Base-by-base conservation (phyloP, 306 rosid genomes). In the Corylus americana region DNA sequence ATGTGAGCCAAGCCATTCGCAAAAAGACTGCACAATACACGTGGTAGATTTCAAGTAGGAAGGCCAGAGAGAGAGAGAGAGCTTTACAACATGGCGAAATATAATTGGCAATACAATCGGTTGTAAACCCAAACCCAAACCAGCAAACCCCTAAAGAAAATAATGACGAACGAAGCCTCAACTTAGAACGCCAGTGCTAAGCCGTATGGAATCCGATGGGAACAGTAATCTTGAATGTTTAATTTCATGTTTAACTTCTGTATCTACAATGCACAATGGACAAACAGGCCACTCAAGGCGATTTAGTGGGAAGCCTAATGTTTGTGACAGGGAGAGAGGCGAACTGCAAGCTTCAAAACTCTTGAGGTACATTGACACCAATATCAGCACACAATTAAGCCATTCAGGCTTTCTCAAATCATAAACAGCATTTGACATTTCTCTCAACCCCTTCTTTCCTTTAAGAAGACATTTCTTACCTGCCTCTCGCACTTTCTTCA, bases 251-350 rank as follows among this genome's bases (percentile, higher is more conserved):
- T 82, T 74, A 51, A 53, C 74, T 78, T 80, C 29, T 39, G 71
- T 85, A 89, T 90, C 93, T 89, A 92, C 93, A 89, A 78, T 82
- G 82, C 93, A 84, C 91, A 84, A 76, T 35, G 64, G 79, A 74
- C 82, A 80, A 83, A 85, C 83, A 82, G 78, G 78, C 85, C 81
- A 86, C 54, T 55, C 59, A 63, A 78, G 78, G 83, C 88, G 81
- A 78, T 84, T 84, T 87, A 61, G 78, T 66, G 75, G 81, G 18
- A 51, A 79, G 84, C 83, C 70, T 64, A 55, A 79, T 77, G 63
- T 72, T 79, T 49, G 74, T 58, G 77, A 79, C 54, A 68, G 78
- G 80, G 71, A 53, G 83, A 68, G 61, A 27, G 74, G 29, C 61
- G 59, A 68, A 39, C 49, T 39, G 29, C 51, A 42, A 67, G 27